Conservation (phyloP, 805 yeast species). For the Grigorovia humatica region DNA sequence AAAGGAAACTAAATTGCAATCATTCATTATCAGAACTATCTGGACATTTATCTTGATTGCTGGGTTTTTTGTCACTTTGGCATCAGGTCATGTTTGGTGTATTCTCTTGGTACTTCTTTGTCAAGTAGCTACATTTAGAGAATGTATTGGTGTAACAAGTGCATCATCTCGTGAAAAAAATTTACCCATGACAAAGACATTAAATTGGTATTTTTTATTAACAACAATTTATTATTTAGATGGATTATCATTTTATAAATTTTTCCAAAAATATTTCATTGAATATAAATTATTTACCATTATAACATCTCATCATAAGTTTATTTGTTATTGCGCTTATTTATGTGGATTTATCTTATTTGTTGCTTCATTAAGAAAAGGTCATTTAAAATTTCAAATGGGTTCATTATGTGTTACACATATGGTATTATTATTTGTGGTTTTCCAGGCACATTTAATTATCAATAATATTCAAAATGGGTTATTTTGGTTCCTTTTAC, state of each 20-base stretch:
- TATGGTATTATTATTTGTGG: slow-evolving; percentile 82
- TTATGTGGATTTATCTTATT: slow-evolving; percentile 83
- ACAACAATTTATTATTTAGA: slow-evolving; percentile 86
- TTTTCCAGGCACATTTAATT: slow-evolving; percentile 88
- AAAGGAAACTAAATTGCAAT: slow-evolving; percentile 19
- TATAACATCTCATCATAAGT: slow-evolving; percentile 61
- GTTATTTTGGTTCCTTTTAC: slow-evolving; percentile 87
- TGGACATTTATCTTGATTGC: slow-evolving; percentile 92
- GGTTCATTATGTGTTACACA: slow-evolving; percentile 90
- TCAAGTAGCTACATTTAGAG: slow-evolving; percentile 80
- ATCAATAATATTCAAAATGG: slow-evolving; percentile 85
- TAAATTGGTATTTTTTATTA: slow-evolving; percentile 86
- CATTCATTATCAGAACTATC: slow-evolving; percentile 70
- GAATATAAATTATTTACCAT: slow-evolving; percentile 36
- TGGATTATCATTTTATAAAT: slow-evolving; percentile 69
- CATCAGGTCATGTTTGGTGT: slow-evolving; percentile 79
- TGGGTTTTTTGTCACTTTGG: slow-evolving; percentile 56
- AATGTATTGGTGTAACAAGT: slow-evolving; percentile 79
- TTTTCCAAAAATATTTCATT: slow-evolving; percentile 39
- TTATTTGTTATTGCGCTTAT: slow-evolving; percentile 74
- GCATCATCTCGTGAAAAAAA: slow-evolving; percentile 72
- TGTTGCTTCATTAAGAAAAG: slow-evolving; percentile 81
- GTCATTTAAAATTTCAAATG: slow-evolving; percentile 84
- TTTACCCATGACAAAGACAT: slow-evolving; percentile 68
- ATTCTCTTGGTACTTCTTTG: slow-evolving; percentile 59